phyloP scores from a whole-genome alignment of 768 basidiomycete genomes.

The Boletus speciosus region DNA sequence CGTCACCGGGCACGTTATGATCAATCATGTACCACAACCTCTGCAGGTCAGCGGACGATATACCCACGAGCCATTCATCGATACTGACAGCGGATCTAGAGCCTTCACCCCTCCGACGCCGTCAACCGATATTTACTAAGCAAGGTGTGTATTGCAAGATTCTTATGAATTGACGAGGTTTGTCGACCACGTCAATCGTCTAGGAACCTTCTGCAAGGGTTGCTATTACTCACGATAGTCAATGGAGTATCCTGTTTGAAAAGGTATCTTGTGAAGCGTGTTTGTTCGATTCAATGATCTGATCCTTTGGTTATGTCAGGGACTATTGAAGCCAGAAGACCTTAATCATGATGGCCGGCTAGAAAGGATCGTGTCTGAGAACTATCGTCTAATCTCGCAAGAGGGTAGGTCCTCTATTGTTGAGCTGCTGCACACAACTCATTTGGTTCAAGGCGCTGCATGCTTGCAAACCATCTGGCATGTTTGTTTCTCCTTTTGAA shows the following conservation, averaged over 20 bases:
- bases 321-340: conserved; percentile 3
- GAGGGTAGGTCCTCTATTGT: not conserved
- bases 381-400: conserved; percentile 3
- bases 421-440: not conserved
- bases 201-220: conserved; percentile 12
- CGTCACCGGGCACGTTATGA: not conserved
- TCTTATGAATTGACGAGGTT: not conserved
- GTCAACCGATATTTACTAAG: conserved; percentile 13
- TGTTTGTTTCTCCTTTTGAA: not conserved
- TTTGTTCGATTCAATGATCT: not conserved
- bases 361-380: conserved; percentile 2
- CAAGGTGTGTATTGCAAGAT: not conserved
- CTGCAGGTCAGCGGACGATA: not conserved
- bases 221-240: conserved; percentile 12
- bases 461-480: conserved; percentile 2
- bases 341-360: not conserved
- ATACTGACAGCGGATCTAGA: not conserved
- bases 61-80: no score
- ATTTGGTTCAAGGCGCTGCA: not conserved
- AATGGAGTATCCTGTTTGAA: conserved; percentile 12
- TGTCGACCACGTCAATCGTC: not conserved
- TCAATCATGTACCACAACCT: conserved; percentile 2
- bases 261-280: not conserved
- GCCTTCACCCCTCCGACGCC: conserved; percentile 12
- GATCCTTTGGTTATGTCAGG: not conserved